phyloP scores from a whole-genome alignment of 2,329 filamentous ascomycete species.

The Sporothrix luriei region DNA sequence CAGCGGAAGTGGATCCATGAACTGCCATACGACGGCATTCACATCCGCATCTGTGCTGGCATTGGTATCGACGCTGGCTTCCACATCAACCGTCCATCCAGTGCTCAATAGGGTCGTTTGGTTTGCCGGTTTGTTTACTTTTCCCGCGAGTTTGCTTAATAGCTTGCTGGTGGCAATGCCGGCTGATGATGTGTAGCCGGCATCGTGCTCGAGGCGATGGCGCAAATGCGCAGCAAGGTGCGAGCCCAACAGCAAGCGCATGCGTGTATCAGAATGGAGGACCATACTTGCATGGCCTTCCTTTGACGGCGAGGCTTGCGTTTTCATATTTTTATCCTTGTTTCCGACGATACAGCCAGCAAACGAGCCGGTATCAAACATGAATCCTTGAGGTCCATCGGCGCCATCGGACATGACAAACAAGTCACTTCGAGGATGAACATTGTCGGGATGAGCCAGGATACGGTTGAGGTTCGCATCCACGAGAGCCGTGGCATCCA shows the following conservation, averaged over 20 bases:
- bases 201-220: slow-evolving; percentile 64
- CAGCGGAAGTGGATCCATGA: slow-evolving; percentile 75
- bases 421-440: slow-evolving; percentile 49
- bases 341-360: slow-evolving; percentile 59
- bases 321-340: not conserved
- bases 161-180: slow-evolving; percentile 88
- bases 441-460: not conserved
- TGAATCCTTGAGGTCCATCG: slow-evolving; percentile 68
- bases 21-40: slow-evolving; percentile 56
- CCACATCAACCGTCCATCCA: not conserved
- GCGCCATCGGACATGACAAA: slow-evolving; percentile 74
- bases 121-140: slow-evolving; percentile 79
- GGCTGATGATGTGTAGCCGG: slow-evolving; percentile 84
- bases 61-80: not conserved
- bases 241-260: slow-evolving; percentile 74
- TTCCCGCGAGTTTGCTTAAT: slow-evolving; percentile 81
- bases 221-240: slow-evolving; percentile 79
- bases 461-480: slow-evolving; percentile 76
- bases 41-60: not conserved
- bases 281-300: slow-evolving; percentile 25
- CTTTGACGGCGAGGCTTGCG: slow-evolving; percentile 10
- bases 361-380: slow-evolving; percentile 70
- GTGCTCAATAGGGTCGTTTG: slow-evolving; percentile 76
- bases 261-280: slow-evolving; percentile 42
- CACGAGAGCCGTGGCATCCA: slow-evolving; percentile 85